Evolutionary conservation across 1,139 yeast species (phyloP), one percentile per base, ranked within the genome.

Genomic region (Pichia sp.): DNA sequence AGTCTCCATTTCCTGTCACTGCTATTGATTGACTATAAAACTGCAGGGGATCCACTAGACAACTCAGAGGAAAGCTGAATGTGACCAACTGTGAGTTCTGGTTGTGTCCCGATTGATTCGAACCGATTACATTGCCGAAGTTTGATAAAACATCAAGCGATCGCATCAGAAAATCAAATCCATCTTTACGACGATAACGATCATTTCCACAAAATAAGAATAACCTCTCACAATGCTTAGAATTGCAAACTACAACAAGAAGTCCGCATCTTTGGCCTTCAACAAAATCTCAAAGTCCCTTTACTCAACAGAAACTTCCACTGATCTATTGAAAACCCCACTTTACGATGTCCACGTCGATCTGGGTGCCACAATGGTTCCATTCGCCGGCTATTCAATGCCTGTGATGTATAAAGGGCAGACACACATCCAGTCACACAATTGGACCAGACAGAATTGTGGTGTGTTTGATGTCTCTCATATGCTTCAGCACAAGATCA

Each of bases 401-500:
- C 98, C 98, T 2, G 88, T 91, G 11, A 63, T 86, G 32, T 91
- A 88, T 65, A 72, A 75, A 48, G 77, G 69, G 16, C 95, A 85
- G 60, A 63, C 86, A 4, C 97, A 88, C 59, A 77, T 86, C 33
- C 94, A 87, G 44, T 87, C 96, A 1, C 98, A 91, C 63, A 73
- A 81, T 45, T 91, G 97, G 96, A 94, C 91, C 1, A 75, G 98
- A 58, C 56, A 67, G 23, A 74, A 83, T 45, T 91, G 88, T 33
- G 98, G 98, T 6, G 64, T 91, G 40, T 91, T 91, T 53, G 98
- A 91, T 58, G 98, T 91, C 32, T 84, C 96, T 41, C 98, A 91
- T 62, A 91, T 91, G 98, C 72, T 88, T 40, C 97, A 91, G 63
- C 96, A 91, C 60, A 69, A 67, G 30, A 59, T 91, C 44, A 56